Evolutionary conservation across 2,329 filamentous ascomycete genomes (phyloP).

Genomic region (Lecanicillium sp.): DNA sequence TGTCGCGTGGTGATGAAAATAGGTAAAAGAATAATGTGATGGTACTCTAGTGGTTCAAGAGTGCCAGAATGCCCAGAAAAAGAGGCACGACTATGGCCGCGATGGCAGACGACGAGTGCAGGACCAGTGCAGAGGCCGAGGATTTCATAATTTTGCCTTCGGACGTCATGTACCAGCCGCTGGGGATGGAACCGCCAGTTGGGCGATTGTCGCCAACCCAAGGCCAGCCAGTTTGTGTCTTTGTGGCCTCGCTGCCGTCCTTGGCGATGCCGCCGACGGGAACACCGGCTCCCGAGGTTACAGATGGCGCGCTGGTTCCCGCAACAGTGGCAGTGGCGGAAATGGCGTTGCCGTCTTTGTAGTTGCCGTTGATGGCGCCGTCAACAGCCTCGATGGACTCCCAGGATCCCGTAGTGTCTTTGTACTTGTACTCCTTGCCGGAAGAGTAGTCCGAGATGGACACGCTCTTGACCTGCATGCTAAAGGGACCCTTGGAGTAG

Average conservation of each 20-base stretch:
- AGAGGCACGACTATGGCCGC: too few species aligned
- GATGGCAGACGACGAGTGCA: too few species aligned
- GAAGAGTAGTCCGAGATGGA: slow-evolving; percentile 87
- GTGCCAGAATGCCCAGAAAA: too few species aligned
- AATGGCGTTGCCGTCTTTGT: slow-evolving; percentile 42
- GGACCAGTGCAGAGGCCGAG: slow-evolving; percentile 4
- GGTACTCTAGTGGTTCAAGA: too few species aligned
- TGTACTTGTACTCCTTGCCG: slow-evolving; percentile 75
- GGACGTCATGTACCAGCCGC: slow-evolving; percentile 72
- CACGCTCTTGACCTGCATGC: slow-evolving; percentile 73
- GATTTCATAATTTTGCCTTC: slow-evolving; percentile 62
- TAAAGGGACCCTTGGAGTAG: slow-evolving; percentile 75
- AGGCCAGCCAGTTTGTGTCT: slow-evolving; percentile 56
- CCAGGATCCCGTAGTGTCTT: slow-evolving; percentile 70
- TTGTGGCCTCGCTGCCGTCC: slow-evolving; percentile 42
- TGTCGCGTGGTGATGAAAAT: too few species aligned
- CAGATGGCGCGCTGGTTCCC: slow-evolving; percentile 54
- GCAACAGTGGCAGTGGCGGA: slow-evolving; percentile 50
- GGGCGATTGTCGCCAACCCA: slow-evolving; percentile 53
- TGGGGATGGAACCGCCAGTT: slow-evolving; percentile 54
- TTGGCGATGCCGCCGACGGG: slow-evolving; percentile 61
- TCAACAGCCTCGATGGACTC: slow-evolving; percentile 73
- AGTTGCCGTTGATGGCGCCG: slow-evolving; percentile 65
- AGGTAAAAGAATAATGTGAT: too few species aligned
- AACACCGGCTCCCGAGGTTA: slow-evolving; percentile 53